Base-by-base conservation (phyloP, 768 basidiomycete species). In the Nidularia sp. region DNA sequence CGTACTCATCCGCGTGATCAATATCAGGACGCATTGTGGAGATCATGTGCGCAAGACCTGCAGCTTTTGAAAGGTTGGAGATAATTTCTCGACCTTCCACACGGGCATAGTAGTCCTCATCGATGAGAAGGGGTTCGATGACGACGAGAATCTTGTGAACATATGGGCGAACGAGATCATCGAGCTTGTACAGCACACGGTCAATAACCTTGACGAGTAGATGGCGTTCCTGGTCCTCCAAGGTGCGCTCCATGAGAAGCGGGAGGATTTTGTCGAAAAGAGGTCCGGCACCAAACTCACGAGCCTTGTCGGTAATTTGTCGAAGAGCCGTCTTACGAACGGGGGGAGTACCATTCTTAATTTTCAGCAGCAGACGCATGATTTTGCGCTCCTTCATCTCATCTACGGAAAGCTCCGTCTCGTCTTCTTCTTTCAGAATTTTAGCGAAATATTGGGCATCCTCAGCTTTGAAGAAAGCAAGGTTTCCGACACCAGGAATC, bases 311-410 rank as follows among this genome's bases (percentile, higher is more conserved):
- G 12, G 97, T 98, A 62, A 99, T 98, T 66, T 98, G 96, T 48
- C 96, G 84, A 35, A 98, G 84, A 9, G 97, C 97, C 1, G 96
- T 93, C 70, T 99, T 99, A 53, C 97, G 88, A 53, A 98, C 94
- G 8, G 97, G 96, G 29, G 97, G 97, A 2, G 96, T 98, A 47
- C 97, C 97, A 65, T 98, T 99, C 78, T 99, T 98, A 73, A 99
- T 98, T 73, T 98, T 98, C 60, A 99, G 80, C 49, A 99, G 76
- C 22, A 99, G 73, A 25, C 97, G 88, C 95, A 98, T 98, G 61
- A 98, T 98, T 70, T 98, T 99, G 64, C 96, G 86, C 73, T 98
- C 97, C 73, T 99, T 99, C 85, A 98, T 90, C 74, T 99, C 97
- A 47, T 98, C 97, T 6, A 98, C 89, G 0, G 89, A 84, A 45